These are phyloP conservation scores for Leucosporidium yakuticum DNA, from an alignment of 768 basidiomycete genomes.

Conservation along the genomic window DNA sequence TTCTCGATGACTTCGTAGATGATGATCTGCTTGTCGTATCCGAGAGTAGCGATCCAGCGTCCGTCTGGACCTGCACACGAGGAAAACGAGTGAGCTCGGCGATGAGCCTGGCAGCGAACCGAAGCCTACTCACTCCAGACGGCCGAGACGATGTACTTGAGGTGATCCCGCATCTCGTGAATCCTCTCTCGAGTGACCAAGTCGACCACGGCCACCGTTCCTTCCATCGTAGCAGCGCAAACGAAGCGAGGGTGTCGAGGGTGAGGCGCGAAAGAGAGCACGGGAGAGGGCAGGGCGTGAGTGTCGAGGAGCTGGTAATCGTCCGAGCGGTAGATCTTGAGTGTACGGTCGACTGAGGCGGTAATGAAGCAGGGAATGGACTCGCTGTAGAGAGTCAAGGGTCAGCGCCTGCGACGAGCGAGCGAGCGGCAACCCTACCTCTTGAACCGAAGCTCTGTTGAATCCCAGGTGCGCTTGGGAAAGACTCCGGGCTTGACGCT, in stretches of 20 bases:
- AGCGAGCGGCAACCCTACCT: not conserved
- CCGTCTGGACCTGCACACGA: constrained; percentile 3
- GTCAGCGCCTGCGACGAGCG: not conserved
- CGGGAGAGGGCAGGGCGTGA: constrained; percentile 32
- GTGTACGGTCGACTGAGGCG: constrained; percentile 38
- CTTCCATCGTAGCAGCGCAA: constrained; percentile 38
- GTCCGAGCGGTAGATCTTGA: constrained; percentile 33
- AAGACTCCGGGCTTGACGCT: constrained; percentile 6
- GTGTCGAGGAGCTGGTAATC: constrained; percentile 35
- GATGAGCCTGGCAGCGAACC: not conserved
- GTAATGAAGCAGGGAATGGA: constrained; percentile 33
- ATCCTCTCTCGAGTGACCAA: constrained; percentile 32
- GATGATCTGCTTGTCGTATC: constrained; percentile 38
- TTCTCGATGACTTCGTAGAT: constrained; percentile 30
- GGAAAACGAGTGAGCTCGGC: not conserved
- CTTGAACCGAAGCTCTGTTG: constrained; percentile 8
- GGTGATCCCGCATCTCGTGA: constrained; percentile 29
- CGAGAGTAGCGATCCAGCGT: constrained; percentile 31
- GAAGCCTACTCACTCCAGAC: constrained; percentile 27
- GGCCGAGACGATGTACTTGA: constrained; percentile 34
- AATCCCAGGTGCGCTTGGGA: constrained; percentile 23
- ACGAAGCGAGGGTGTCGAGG: constrained; percentile 25
- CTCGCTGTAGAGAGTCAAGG: not conserved
- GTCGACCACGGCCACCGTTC: constrained; percentile 30
- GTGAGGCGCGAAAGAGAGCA: constrained; percentile 32